Evolutionary conservation across 805 yeast species (phyloP).

Genomic region (Brettanomyces anomalus): DNA sequence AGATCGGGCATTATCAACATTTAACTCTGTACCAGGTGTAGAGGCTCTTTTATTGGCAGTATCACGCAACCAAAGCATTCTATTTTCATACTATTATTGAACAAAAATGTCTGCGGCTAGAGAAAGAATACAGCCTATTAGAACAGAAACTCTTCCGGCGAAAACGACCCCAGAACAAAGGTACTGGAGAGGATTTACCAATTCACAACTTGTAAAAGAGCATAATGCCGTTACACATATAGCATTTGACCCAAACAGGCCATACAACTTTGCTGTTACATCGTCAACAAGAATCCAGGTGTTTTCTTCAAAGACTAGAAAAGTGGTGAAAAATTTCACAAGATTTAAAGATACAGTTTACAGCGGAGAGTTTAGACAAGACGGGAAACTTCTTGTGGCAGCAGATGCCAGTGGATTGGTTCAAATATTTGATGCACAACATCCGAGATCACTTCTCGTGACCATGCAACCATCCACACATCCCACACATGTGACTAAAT

Average conservation of each 20-base stretch:
- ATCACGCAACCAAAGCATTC: neutral
- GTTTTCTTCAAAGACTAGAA: slow-evolving; percentile 89
- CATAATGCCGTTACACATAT: slow-evolving; percentile 87
- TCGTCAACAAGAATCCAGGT: slow-evolving; percentile 87
- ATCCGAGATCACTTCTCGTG: slow-evolving; percentile 68
- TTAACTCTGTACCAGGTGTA: too few species aligned
- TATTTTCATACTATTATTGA: neutral
- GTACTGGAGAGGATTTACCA: slow-evolving; percentile 81
- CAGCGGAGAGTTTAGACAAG: slow-evolving; percentile 83
- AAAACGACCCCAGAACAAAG: slow-evolving; percentile 88
- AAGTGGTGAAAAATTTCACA: slow-evolving; percentile 75
- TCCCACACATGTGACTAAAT: slow-evolving; percentile 90
- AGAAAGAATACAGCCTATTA: slow-evolving; percentile 54
- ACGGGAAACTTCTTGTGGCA: slow-evolving; percentile 86
- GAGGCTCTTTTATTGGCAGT: neutral
- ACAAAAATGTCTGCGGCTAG: slow-evolving; percentile 60
- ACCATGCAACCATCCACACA: slow-evolving; percentile 76
- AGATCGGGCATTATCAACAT: neutral
- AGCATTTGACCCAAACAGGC: slow-evolving; percentile 74
- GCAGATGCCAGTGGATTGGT: slow-evolving; percentile 94
- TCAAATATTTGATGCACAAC: slow-evolving; percentile 75
- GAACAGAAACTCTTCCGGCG: slow-evolving; percentile 72
- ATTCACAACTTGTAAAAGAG: slow-evolving; percentile 86
- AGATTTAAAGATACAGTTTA: slow-evolving; percentile 89
- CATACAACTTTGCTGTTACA: slow-evolving; percentile 90